Conservation (phyloP, 2,329 filamentous ascomycete species). For the Cytospora mali region DNA sequence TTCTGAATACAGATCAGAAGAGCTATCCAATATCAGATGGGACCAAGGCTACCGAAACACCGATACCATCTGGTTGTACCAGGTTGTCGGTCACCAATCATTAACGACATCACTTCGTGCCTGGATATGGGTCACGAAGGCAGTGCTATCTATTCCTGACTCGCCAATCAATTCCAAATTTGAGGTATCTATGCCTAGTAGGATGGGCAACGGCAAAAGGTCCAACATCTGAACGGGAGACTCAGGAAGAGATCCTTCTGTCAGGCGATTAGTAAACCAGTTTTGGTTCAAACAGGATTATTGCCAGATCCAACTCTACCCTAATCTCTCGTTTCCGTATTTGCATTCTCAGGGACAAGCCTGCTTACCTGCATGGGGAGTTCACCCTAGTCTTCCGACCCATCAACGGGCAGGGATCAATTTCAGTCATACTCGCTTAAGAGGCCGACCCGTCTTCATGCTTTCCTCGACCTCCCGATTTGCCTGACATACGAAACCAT, state of each 20-base stretch:
- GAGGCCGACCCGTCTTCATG: background rate
- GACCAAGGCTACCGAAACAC: slow-evolving; percentile 1
- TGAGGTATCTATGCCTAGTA: background rate
- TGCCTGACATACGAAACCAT: background rate
- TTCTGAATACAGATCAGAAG: background rate
- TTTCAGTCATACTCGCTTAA: slow-evolving; percentile 9
- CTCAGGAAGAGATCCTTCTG: too few species aligned
- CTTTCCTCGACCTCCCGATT: slow-evolving; percentile 2
- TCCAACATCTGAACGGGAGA: background rate
- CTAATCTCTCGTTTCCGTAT: background rate
- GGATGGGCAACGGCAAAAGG: background rate
- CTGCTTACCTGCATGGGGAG: too few species aligned
- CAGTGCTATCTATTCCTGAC: background rate
- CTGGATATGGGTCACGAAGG: background rate
- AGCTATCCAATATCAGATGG: slow-evolving; percentile 20
- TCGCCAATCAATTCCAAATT: background rate
- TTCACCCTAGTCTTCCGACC: slow-evolving; percentile 13
- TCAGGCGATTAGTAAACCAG: too few species aligned
- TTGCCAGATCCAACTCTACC: background rate
- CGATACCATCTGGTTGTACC: slow-evolving; percentile 12
- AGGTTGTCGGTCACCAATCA: background rate
- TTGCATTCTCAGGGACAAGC: too few species aligned
- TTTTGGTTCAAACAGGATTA: background rate
- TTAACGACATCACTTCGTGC: background rate
- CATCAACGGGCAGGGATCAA: slow-evolving; percentile 1